These are phyloP conservation scores for Paraleonurus japonicus DNA, from an alignment of 257 asterid genomes.

Conservation along the genomic window DNA sequence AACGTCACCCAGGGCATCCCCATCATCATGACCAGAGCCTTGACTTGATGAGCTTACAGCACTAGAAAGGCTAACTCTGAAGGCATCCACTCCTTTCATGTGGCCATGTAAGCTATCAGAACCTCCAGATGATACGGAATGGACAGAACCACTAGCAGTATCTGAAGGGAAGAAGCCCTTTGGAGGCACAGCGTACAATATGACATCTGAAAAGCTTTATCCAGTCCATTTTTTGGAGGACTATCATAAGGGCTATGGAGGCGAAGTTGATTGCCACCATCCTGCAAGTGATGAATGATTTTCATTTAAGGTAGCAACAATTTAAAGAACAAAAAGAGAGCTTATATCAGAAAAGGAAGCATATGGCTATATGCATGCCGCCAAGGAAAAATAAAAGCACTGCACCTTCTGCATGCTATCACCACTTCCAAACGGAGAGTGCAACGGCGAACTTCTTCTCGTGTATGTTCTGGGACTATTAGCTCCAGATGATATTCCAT, in stretches of 20 bases:
- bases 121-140: slow-evolving; percentile 86
- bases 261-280: slow-evolving; percentile 75
- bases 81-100: slow-evolving; percentile 82
- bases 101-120: slow-evolving; percentile 87
- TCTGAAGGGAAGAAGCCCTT: slow-evolving; percentile 86
- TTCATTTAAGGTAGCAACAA: slow-evolving; percentile 33
- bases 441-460: slow-evolving; percentile 86
- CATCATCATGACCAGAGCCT: slow-evolving; percentile 99
- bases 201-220: slow-evolving; percentile 75
- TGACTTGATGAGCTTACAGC: slow-evolving; percentile 99
- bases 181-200: slow-evolving; percentile 76
- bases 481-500: slow-evolving; percentile 92
- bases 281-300: slow-evolving; percentile 49
- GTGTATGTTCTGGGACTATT: slow-evolving; percentile 92
- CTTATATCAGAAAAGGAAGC: slow-evolving; percentile 20
- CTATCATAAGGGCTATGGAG: slow-evolving; percentile 88
- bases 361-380: slow-evolving; percentile 13
- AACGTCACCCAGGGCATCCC: slow-evolving; percentile 97
- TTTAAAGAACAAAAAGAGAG: slow-evolving; percentile 12
- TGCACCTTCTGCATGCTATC: slow-evolving; percentile 82
- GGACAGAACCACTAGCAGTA: slow-evolving; percentile 76
- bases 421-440: slow-evolving; percentile 83
- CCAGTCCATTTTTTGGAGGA: slow-evolving; percentile 88
- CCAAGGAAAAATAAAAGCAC: slow-evolving; percentile 16
- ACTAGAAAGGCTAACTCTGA: slow-evolving; percentile 97